phyloP scores from a whole-genome alignment of 768 basidiomycete genomes.

The Russula earlei region DNA sequence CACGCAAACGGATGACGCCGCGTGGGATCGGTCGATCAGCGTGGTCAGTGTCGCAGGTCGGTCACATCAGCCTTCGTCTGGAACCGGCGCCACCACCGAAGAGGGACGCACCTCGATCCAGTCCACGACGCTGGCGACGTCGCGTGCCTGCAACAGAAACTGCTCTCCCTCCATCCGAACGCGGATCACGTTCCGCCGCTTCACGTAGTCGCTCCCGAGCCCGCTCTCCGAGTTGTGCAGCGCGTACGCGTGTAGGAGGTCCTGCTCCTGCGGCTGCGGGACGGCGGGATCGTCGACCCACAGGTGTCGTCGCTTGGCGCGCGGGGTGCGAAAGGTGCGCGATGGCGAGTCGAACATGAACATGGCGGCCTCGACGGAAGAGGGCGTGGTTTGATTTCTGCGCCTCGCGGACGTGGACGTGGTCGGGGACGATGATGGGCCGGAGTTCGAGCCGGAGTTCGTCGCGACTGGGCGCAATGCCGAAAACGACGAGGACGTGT shows the following conservation, averaged over 20 bases:
- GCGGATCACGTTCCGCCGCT: constrained; percentile 89
- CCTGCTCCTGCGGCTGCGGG: constrained; percentile 36
- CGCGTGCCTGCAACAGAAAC: constrained; percentile 84
- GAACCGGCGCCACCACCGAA: not conserved
- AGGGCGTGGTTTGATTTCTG: not conserved
- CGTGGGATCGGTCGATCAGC: not conserved
- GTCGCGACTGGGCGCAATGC: constrained; percentile 11
- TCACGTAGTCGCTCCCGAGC: constrained; percentile 87
- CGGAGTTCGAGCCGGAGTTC: not conserved
- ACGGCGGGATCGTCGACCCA: constrained; percentile 21
- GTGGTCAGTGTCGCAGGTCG: no score
- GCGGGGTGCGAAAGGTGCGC: not conserved
- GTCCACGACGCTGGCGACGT: constrained; percentile 76
- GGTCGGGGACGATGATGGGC: not conserved
- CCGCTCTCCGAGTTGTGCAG: constrained; percentile 91
- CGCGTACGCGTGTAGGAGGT: constrained; percentile 64
- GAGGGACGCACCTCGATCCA: constrained; percentile 85
- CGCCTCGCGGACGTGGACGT: not conserved
- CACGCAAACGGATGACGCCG: constrained; percentile 23
- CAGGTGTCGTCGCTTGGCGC: constrained; percentile 4
- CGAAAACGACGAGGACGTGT: constrained; percentile 10
- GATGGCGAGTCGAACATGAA: not conserved
- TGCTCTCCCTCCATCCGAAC: constrained; percentile 92
- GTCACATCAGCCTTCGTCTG: no score
- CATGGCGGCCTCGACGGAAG: no score